These are phyloP conservation scores for Geosmithia putterillii DNA, from an alignment of 2,329 filamentous ascomycete species.

Conservation along the genomic window DNA sequence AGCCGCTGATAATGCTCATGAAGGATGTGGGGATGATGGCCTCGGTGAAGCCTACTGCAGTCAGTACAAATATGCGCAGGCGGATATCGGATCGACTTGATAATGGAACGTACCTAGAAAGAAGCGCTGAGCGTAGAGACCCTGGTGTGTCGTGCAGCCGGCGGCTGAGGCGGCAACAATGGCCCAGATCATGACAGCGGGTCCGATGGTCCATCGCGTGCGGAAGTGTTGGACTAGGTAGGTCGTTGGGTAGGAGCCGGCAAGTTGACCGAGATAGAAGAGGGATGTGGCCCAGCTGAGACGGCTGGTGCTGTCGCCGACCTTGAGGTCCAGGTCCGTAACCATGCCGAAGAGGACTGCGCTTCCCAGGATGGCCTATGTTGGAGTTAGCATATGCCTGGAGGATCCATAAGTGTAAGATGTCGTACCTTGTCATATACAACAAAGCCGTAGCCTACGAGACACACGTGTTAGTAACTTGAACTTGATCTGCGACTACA, in stretches of 20 bases:
- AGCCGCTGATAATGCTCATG: slow-evolving; percentile 34
- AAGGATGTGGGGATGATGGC: slow-evolving; percentile 36
- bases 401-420: too few species aligned
- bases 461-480: neutral
- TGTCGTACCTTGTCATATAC: slow-evolving; percentile 37
- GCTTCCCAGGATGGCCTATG: slow-evolving; percentile 55
- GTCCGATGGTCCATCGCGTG: slow-evolving; percentile 49
- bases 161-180: slow-evolving; percentile 57
- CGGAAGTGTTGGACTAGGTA: slow-evolving; percentile 58
- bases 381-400: neutral
- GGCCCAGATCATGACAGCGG: slow-evolving; percentile 53
- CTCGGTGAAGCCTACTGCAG: slow-evolving; percentile 22
- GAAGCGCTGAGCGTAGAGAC: slow-evolving; percentile 57
- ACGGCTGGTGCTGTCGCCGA: slow-evolving; percentile 47
- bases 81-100: neutral
- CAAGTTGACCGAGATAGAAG: slow-evolving; percentile 73
- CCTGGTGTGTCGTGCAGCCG: slow-evolving; percentile 48
- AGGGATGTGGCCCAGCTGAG: slow-evolving; percentile 67
- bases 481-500: neutral
- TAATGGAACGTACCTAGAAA: slow-evolving; percentile 24
- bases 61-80: neutral
- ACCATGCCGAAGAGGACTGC: slow-evolving; percentile 70
- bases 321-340: slow-evolving; percentile 46
- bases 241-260: slow-evolving; percentile 61
- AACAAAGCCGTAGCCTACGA: slow-evolving; percentile 25